Evolutionary conservation across 2,329 filamentous ascomycete genomes (phyloP), one percentile per base, ranked within the genome.

Genomic region (Fonsecaea erecta): DNA sequence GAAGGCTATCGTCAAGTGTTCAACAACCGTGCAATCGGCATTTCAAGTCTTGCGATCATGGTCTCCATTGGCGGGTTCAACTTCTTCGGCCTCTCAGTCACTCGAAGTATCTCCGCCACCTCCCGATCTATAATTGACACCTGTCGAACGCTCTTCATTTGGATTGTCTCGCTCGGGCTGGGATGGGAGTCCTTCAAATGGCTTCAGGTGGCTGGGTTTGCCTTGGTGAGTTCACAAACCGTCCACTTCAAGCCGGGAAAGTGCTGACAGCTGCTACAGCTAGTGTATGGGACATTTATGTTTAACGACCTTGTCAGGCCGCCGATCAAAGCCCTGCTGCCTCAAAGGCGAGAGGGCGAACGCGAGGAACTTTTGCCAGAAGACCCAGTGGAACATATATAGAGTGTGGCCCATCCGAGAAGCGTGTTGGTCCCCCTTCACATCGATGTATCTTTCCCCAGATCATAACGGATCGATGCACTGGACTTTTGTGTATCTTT

Each of bases 61-160:
- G 85, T 99, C 71, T 96, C 92, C 74, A 99, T 99, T 73, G 94
- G 94, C 90, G 93, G 94, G 60, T 99, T 98, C 86, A 99, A 99
- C 81, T 99, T 96, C 83, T 99, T 99, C 78, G 95, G 95, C 7
- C 86, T 99, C 9, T 95, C 91, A 0, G 94, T 99, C 8, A 99
- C 95, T 0, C 88, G 92, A 66, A 88, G 81, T 68, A 92, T 99
- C 71, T 96, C 91, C 68, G 95, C 95, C 11, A 99, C 95, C 0
- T 92, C 94, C 1, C 88, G 95, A 67, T 96, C 92, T 34, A 98
- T 94, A 34, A 98, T 99, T 73, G 95, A 99, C 77, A 99, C 95
- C 0, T 98, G 93, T 83, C 88, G 94, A 46, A 99, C 95, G 0
- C 86, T 99, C 0, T 98, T 99, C 80, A 98, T 99, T 79, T 99